These are phyloP conservation scores for Saussurea involucrata DNA, from an alignment of 129 eudicot species.

Conservation along the genomic window DNA sequence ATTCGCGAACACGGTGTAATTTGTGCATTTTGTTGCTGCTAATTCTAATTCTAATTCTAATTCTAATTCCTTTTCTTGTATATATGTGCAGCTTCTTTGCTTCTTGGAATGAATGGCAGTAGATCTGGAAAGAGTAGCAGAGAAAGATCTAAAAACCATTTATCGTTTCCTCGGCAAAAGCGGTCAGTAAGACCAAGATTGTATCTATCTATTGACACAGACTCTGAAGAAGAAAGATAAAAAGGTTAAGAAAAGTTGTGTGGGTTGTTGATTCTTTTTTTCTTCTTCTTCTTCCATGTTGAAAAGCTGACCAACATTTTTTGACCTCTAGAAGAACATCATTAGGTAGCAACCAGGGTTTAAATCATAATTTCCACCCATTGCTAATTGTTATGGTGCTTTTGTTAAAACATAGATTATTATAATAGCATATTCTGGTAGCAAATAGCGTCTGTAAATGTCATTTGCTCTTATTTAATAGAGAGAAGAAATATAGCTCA, in stretches of 20 bases:
- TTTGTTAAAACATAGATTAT: constrained; percentile 19
- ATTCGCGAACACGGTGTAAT: not conserved
- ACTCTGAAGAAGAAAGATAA: constrained; percentile 57
- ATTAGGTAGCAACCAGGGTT: constrained; percentile 16
- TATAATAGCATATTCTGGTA: constrained; percentile 3
- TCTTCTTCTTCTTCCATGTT: constrained; percentile 16
- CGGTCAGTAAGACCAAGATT: constrained; percentile 80
- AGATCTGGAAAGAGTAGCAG: constrained; percentile 42
- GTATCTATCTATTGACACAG: constrained; percentile 71
- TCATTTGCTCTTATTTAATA: constrained; percentile 6
- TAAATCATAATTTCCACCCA: not conserved
- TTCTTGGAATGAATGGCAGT: constrained; percentile 59
- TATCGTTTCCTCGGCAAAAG: constrained; percentile 68
- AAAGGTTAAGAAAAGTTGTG: not conserved
- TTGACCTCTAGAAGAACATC: constrained; percentile 11
- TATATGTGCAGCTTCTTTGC: constrained; percentile 63
- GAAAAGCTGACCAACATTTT: constrained; percentile 20
- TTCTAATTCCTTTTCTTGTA: constrained; percentile 4
- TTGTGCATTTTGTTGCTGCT: not conserved
- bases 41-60: no score
- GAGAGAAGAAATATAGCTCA: not conserved
- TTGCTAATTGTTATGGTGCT: constrained; percentile 8
- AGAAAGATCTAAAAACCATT: constrained; percentile 69
- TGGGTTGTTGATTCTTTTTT: not conserved
- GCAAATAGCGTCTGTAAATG: constrained; percentile 22